These are phyloP conservation scores for Meyerozyma carpophila DNA, from an alignment of 1,139 yeast genomes.

Conservation along the genomic window DNA sequence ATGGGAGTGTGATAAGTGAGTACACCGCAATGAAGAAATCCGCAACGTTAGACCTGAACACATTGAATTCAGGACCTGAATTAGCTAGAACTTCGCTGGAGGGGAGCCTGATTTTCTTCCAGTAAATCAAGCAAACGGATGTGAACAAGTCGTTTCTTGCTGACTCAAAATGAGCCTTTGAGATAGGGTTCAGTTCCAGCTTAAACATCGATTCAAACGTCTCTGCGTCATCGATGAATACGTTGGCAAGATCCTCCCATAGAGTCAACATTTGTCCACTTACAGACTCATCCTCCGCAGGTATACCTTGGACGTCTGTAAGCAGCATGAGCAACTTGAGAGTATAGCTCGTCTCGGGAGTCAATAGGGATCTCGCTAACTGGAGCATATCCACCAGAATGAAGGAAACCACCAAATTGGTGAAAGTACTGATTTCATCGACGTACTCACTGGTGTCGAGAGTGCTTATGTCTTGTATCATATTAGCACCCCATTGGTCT, in stretches of 20 bases:
- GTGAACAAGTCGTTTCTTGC: slow-evolving; percentile 35
- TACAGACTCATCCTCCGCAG: slow-evolving; percentile 62
- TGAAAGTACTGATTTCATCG: slow-evolving; percentile 42
- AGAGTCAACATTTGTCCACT: slow-evolving; percentile 68
- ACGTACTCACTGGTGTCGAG: slow-evolving; percentile 27
- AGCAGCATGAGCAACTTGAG: slow-evolving; percentile 49
- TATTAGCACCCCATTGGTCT: slow-evolving; percentile 32
- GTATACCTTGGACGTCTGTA: slow-evolving; percentile 55
- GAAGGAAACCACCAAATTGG: slow-evolving; percentile 47
- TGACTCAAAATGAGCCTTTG: slow-evolving; percentile 14
- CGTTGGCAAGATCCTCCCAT: slow-evolving; percentile 75
- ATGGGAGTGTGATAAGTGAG: slow-evolving; percentile 53
- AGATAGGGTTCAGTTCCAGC: slow-evolving; percentile 8
- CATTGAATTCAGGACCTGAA: slow-evolving; percentile 46
- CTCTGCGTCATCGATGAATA: slow-evolving; percentile 52
- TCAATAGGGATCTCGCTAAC: slow-evolving; percentile 41
- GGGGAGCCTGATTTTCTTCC: slow-evolving; percentile 52
- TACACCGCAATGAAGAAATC: slow-evolving; percentile 71
- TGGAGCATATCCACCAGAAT: slow-evolving; percentile 48
- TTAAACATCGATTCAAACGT: slow-evolving; percentile 27
- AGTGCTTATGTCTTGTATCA: slow-evolving; percentile 20
- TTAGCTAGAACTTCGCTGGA: slow-evolving; percentile 9
- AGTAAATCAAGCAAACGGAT: slow-evolving; percentile 50
- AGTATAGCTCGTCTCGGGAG: slow-evolving; percentile 32
- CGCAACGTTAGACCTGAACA: slow-evolving; percentile 66